phyloP scores from a whole-genome alignment of 768 basidiomycete species.

The Tulasnella sp. region DNA sequence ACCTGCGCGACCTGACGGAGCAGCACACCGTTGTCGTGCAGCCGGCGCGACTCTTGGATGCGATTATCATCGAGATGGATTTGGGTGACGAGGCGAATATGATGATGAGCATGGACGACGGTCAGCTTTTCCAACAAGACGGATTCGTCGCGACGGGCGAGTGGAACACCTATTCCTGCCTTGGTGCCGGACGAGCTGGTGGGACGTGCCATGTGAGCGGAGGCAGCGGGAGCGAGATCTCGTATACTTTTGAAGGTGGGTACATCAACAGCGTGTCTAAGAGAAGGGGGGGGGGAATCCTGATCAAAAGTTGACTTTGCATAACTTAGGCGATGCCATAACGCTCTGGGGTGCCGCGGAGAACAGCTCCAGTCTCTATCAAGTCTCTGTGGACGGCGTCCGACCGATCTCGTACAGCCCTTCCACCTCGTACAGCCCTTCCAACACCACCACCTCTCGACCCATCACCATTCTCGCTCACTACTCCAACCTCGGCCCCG shows the following conservation, averaged over 20 bases:
- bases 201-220: conserved; percentile 17
- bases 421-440: no score
- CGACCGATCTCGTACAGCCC: neutral
- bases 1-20: neutral
- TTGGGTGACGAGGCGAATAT: neutral
- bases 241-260: conserved; percentile 14
- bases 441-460: neutral
- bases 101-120: conserved; percentile 6
- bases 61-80: conserved; percentile 18
- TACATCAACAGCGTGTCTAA: neutral
- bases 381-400: conserved; percentile 17
- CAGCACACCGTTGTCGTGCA: neutral
- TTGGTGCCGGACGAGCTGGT: neutral
- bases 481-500: conserved; percentile 15
- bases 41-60: neutral
- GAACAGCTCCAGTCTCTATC: neutral
- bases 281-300: neutral
- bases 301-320: neutral
- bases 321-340: conserved; percentile 8
- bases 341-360: conserved; percentile 17
- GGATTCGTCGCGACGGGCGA: neutral
- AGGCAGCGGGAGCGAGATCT: neutral
- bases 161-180: neutral
- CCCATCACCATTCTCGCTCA: conserved; percentile 13
- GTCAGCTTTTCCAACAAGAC: neutral